Conservation (phyloP, 441 rosid species). For the Erodium trifolium region DNA sequence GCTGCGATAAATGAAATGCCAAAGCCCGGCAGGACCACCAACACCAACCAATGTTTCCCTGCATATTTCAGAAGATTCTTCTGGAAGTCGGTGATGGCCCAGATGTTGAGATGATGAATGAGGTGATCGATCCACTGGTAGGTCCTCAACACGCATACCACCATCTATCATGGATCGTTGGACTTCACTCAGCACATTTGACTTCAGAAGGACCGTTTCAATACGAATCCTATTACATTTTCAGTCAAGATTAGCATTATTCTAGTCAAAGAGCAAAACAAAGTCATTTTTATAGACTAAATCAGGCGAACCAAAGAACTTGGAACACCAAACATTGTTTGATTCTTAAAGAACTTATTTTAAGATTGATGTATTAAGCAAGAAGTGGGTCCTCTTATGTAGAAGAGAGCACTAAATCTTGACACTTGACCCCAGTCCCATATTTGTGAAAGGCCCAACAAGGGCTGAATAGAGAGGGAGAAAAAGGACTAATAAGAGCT, state of each 20-base stretch:
- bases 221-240: conserved; percentile 52
- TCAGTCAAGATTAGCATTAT: conserved; percentile 15
- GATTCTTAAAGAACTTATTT: too few relatives aligned
- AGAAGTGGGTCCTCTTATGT: too few relatives aligned
- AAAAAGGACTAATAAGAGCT: too few relatives aligned
- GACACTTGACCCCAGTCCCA: too few relatives aligned
- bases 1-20: conserved; percentile 97
- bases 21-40: conserved; percentile 91
- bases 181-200: conserved; percentile 71
- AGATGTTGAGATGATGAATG: conserved; percentile 37
- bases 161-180: conserved; percentile 89
- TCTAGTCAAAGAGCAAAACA: background rate
- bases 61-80: conserved; percentile 41
- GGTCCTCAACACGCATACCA: conserved; percentile 87
- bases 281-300: too few relatives aligned
- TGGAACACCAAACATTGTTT: too few relatives aligned
- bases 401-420: too few relatives aligned
- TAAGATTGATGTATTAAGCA: too few relatives aligned
- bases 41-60: conserved; percentile 50
- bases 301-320: too few relatives aligned
- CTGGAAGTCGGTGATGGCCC: conserved; percentile 36
- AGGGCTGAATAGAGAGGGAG: too few relatives aligned
- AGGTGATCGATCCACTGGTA: conserved; percentile 54
- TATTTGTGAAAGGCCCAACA: too few relatives aligned
- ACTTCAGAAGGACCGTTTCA: conserved; percentile 72